Evolutionary conservation across 305 asterid species (phyloP).

Genomic region (Fraxinus ornus): DNA sequence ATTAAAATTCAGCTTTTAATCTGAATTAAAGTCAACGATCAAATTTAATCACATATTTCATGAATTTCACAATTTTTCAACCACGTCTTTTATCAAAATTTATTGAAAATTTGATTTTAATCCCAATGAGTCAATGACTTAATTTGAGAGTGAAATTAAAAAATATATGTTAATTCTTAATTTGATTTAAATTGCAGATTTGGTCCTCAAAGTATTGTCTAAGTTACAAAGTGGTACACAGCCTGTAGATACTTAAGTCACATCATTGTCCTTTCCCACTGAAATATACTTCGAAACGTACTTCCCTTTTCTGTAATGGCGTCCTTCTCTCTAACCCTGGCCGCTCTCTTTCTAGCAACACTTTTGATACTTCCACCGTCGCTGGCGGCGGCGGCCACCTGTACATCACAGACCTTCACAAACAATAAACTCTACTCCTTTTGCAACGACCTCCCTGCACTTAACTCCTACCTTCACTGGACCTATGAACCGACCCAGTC

Average conservation of each 20-base stretch:
- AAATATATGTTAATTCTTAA: not conserved
- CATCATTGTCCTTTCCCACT: not conserved
- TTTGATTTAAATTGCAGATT: not conserved
- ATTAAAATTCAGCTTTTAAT: too few relatives aligned
- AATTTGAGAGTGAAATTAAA: not conserved
- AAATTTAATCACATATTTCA: too few relatives aligned
- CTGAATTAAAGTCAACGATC: too few relatives aligned
- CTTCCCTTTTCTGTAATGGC: slow-evolving; percentile 29
- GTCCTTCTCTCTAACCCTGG: slow-evolving; percentile 17
- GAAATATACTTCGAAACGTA: not conserved
- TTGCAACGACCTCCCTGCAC: slow-evolving; percentile 70
- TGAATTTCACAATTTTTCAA: too few relatives aligned
- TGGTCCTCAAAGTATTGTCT: not conserved
- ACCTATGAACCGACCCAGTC: slow-evolving; percentile 36
- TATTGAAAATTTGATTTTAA: too few relatives aligned
- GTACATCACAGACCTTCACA: slow-evolving; percentile 60
- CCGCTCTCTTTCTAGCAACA: slow-evolving; percentile 1
- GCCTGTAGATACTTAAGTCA: not conserved
- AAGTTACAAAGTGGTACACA: not conserved
- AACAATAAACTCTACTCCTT: slow-evolving; percentile 45
- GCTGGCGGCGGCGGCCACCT: slow-evolving; percentile 34
- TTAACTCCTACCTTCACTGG: slow-evolving; percentile 61
- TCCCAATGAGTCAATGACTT: too few relatives aligned
- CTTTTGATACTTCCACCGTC: slow-evolving; percentile 37
- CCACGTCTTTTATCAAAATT: too few relatives aligned